Evolutionary conservation across 2,329 filamentous ascomycete species (phyloP).

Genomic region (Amauroascus niger): DNA sequence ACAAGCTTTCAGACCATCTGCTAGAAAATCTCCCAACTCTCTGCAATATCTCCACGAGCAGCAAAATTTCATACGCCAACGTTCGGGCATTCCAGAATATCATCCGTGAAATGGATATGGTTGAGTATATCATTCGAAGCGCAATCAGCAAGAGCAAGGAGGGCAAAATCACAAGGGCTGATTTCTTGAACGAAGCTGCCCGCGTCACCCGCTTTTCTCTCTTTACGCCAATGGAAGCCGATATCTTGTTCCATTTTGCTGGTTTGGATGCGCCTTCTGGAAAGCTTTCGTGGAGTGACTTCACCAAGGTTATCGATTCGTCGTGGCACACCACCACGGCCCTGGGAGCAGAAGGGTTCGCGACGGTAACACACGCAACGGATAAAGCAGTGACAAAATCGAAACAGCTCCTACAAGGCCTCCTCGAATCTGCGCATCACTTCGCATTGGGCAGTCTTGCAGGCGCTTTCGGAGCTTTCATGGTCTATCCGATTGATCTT

Average conservation of each 20-base stretch:
- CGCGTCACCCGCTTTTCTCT: constrained; percentile 86
- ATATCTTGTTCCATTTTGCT: constrained; percentile 97
- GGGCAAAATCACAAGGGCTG: constrained; percentile 84
- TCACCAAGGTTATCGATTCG: constrained; percentile 88
- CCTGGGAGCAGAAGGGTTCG: constrained; percentile 41
- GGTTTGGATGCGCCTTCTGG: constrained; percentile 84
- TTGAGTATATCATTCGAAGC: constrained; percentile 84
- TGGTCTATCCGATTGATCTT: constrained; percentile 98
- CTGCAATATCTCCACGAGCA: constrained; percentile 85
- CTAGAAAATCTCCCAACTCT: constrained; percentile 82
- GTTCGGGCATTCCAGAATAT: constrained; percentile 97
- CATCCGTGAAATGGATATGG: constrained; percentile 93
- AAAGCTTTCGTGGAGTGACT: constrained; percentile 69
- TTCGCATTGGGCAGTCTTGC: constrained; percentile 82
- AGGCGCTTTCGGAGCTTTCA: constrained; percentile 95
- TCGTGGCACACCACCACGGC: constrained; percentile 67
- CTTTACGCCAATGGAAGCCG: constrained; percentile 97
- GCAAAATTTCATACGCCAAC: constrained; percentile 94
- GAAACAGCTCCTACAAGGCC: constrained; percentile 50
- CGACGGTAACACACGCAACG: constrained; percentile 36
- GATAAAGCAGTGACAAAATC: constrained; percentile 48
- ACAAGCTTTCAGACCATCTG: constrained; percentile 96
- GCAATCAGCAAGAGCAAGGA: constrained; percentile 74
- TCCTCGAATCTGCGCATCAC: constrained; percentile 75
- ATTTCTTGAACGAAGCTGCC: constrained; percentile 90